Conservation (phyloP, 2,329 filamentous ascomycete species). For the Dactylellina leptospora region DNA sequence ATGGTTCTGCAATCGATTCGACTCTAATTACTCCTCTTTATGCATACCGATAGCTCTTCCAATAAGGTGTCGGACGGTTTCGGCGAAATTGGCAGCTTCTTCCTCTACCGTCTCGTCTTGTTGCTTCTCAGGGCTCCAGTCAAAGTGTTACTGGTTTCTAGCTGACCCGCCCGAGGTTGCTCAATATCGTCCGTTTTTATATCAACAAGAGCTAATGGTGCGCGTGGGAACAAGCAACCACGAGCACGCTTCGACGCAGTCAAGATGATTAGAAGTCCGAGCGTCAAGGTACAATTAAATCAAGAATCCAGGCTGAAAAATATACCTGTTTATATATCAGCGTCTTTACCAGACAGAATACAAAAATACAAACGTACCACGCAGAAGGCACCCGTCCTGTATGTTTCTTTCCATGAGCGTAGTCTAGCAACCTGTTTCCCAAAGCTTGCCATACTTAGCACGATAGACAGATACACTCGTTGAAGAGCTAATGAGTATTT, state of each 20-base stretch:
- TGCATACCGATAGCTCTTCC: constrained; percentile 75
- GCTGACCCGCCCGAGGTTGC: constrained; percentile 77
- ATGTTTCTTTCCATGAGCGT: constrained; percentile 78
- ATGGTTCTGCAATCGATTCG: constrained; percentile 62
- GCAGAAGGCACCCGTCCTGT: constrained; percentile 73
- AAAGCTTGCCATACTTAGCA: constrained; percentile 70
- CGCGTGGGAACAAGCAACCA: constrained; percentile 72
- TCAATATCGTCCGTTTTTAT: constrained; percentile 75
- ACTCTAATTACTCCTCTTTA: constrained; percentile 60
- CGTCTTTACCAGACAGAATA: not conserved
- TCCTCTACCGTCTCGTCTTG: constrained; percentile 84
- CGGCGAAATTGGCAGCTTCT: constrained; percentile 81
- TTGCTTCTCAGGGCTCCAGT: constrained; percentile 82
- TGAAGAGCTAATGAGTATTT: constrained; percentile 81
- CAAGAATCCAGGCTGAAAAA: constrained; percentile 73
- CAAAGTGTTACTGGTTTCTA: constrained; percentile 77
- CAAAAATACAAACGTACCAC: constrained; percentile 59
- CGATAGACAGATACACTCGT: constrained; percentile 79
- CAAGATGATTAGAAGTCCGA: constrained; percentile 70
- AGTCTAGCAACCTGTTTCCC: constrained; percentile 79
- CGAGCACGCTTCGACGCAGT: constrained; percentile 72
- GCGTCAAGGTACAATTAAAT: constrained; percentile 72
- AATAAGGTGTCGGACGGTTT: constrained; percentile 76
- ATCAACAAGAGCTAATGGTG: constrained; percentile 76
- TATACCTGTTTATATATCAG: constrained; percentile 59